Evolutionary conservation across 495 filamentous ascomycete genomes (phyloP), one percentile per base, ranked within the genome.

Genomic region (Hapsidospora chrysogenum): DNA sequence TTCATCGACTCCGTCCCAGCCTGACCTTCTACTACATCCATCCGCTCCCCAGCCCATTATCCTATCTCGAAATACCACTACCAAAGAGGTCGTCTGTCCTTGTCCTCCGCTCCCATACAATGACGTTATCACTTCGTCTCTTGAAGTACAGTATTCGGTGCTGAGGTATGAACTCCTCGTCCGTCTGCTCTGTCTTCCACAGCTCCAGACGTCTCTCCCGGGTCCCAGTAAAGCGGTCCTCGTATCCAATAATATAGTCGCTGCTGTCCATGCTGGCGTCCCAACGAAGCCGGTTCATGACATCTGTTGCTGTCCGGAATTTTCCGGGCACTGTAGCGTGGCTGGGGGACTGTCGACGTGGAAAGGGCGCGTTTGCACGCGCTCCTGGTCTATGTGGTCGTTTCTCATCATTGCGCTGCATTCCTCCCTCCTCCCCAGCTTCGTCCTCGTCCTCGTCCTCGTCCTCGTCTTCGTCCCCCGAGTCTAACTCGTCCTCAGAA

Each of bases 161-260:
- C 53, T 78, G 68, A 6, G 83, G 83, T 42, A 87, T 86, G 46
- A 85, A 87, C 41, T 86, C 82, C 43, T 87, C 76, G 41, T 87
- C 76, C 17, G 79, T 86, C 29, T 72, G 62, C 39, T 87, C 81
- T 14, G 56, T 68, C 54, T 77, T 80, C 80, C 82, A 87, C 20
- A 59, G 57, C 31, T 64, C 66, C 7, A 84, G 52, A 4, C 56
- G 46, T 35, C 72, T 68, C 52, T 86, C 80, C 44, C 68, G 60
- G 8, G 61, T 57, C 0, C 79, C 80, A 7, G 67, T 41, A 37
- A 84, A 85, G 9, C 82, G 64, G 45, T 89, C 83, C 36, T 77
- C 64, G 41, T 86, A 86, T 0, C 76, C 82, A 29, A 87, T 66
- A 5, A 83, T 43, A 47, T 71, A 85, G 33, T 85, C 66, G n/a